Evolutionary conservation across 208 protist genomes (phyloP), one percentile per base, ranked within the genome.

Genomic region (Trypanosoma mega): DNA sequence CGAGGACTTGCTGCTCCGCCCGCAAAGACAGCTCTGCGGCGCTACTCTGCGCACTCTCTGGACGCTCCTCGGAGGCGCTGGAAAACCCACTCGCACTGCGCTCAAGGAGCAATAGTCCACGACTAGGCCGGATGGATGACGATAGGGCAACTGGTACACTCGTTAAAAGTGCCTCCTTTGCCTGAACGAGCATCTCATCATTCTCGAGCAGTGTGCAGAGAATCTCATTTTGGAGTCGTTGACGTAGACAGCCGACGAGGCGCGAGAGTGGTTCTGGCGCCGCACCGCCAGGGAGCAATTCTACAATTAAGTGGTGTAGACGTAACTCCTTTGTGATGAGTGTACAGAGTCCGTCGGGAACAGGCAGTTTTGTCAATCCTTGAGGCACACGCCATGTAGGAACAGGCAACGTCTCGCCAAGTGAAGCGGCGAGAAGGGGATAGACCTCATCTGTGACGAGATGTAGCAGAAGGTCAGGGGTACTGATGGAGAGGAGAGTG

Each of bases 171-270:
- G 80, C 80, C n/a, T 83, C 76, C 29, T 78, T 72, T 4, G 78
- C 81, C 50, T 84, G 62, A 3, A 43, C 26, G 31, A 91, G 71
- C 14, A 74, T 76, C 12, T 31, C 52, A 46, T 88, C 74, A 52
- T 72, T 78, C 1, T 72, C 73, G 11, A 92, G 66, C 23, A 92
- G 49, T 21, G 57, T 48, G 55, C 78, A 89, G 4, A 76, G 65
- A 3, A 86, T 56, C n/a, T 87, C 79, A 64, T 88, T 88, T 23
- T 80, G 85, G 11, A 92, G 49, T 20, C 81, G 76, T 41, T 85
- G 78, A 55, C 12, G 68, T 56, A 1, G 48, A 59, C 7, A 80
- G 21, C 14, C 27, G 12, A 48, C 27, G n/a, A n/a, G n/a, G n/a
- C n/a, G n/a, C n/a, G n/a, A n/a, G n/a, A n/a, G n/a, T n/a, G n/a